A percentile compares a stretch with the other conserved stretches of the same genome.
phyloP scores from a whole-genome alignment of 345 rosid species.

The Gossypioides kirkii region DNA sequence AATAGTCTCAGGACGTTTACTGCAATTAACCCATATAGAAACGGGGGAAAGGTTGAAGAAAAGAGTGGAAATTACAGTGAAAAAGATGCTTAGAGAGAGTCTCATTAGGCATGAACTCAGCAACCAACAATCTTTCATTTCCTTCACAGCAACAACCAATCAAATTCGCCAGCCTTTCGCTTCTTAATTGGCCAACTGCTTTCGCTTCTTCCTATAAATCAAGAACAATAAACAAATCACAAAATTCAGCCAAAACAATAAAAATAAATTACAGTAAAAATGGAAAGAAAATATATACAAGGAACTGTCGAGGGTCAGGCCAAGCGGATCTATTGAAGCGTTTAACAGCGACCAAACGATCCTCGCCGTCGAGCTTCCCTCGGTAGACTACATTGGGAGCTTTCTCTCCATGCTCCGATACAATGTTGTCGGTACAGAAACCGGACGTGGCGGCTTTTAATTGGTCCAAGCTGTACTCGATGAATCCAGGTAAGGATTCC shows the following conservation, averaged over 20 bases:
- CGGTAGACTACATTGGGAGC: slow-evolving; percentile 81
- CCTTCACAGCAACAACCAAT: slow-evolving; percentile 83
- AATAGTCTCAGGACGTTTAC: too few species aligned
- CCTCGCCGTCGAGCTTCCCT: slow-evolving; percentile 57
- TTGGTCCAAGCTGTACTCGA: slow-evolving; percentile 63
- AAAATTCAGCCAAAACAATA: background rate
- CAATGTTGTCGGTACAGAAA: slow-evolving; percentile 61
- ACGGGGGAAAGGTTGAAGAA: background rate
- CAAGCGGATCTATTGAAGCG: slow-evolving; percentile 75
- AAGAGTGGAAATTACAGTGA: slow-evolving; percentile 44
- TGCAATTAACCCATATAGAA: background rate
- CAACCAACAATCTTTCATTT: slow-evolving; percentile 72
- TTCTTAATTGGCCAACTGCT: slow-evolving; percentile 70
- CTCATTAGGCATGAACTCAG: slow-evolving; percentile 85
- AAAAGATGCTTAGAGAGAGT: slow-evolving; percentile 88
- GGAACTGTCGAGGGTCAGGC: slow-evolving; percentile 86
- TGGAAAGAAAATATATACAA: slow-evolving; percentile 27
- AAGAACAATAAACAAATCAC: background rate
- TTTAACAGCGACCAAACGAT: slow-evolving; percentile 62
- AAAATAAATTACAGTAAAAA: slow-evolving; percentile 1
- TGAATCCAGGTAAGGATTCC: slow-evolving; percentile 50
- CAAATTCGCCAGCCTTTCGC: slow-evolving; percentile 63
- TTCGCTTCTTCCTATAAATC: slow-evolving; percentile 64
- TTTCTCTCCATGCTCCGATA: slow-evolving; percentile 83
- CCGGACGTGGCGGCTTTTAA: slow-evolving; percentile 60